Percentiles rank a stretch among this genome's conserved stretches.
Conservation (phyloP, 2,329 filamentous ascomycete genomes). For the Teratosphaeria epicoccoides region DNA sequence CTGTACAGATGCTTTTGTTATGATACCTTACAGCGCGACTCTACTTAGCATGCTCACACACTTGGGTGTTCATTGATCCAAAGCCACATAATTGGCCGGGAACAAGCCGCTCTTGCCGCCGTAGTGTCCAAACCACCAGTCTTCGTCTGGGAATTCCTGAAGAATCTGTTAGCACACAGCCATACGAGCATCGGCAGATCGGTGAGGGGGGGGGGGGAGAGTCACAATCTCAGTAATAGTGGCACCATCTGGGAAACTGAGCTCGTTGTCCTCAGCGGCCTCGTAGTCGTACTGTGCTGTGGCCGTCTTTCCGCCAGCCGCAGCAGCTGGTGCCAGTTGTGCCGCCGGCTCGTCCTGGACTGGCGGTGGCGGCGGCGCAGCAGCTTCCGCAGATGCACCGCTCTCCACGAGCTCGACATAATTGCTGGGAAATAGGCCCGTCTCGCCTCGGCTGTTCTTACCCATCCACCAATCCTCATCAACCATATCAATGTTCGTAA, state of each 20-base stretch:
- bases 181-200: not conserved
- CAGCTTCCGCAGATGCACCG: conserved; percentile 27
- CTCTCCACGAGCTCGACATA: conserved; percentile 76
- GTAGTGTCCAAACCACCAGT: conserved; percentile 95
- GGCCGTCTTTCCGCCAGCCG: conserved; percentile 46
- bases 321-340: conserved; percentile 10
- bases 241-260: conserved; percentile 81
- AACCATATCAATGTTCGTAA: conserved; percentile 92
- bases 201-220: conserved; percentile 11
- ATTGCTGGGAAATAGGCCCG: conserved; percentile 89
- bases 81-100: conserved; percentile 43
- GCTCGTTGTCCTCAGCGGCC: conserved; percentile 81
- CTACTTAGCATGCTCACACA: not conserved
- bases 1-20: not conserved
- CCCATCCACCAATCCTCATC: conserved; percentile 99
- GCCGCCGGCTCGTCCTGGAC: conserved; percentile 21
- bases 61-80: conserved; percentile 31
- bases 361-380: conserved; percentile 31
- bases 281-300: conserved; percentile 92
- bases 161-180: not conserved
- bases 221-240: conserved; percentile 68
- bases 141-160: conserved; percentile 90
- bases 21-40: not conserved
- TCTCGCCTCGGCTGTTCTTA: conserved; percentile 72
- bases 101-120: conserved; percentile 74